Base-by-base conservation (phyloP, 1,139 yeast genomes). In the Pneumocystis murina region DNA sequence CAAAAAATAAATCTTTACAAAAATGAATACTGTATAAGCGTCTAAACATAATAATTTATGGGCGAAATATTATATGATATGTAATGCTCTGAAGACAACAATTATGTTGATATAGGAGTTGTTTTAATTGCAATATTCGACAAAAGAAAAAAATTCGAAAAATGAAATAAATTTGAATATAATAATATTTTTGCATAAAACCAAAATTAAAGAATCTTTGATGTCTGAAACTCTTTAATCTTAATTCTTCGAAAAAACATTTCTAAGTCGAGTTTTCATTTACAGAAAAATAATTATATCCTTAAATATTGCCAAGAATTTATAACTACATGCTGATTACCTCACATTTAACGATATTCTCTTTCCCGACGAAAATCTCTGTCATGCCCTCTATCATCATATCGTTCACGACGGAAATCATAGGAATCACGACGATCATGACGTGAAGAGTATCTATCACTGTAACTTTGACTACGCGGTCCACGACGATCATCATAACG, bases 331-430 rank as follows among this genome's bases (percentile, higher is more conserved):
- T 48, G 55, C 33, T 48, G 55, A 48, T 20, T 14, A 20, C n/a
- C 33, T 24, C 55, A 48, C 55, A 48, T 48, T 24, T 48, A 48
- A 48, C 55, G 55, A 48, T 48, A 48, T 48, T 48, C 55, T 24
- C 55, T 48, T 48, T 48, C 55, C 3, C 55, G 55, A 30, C 55
- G 55, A 40, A 40, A 17, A 20, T 48, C 55, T 48, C 28, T 48
- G 24, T 48, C 55, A 48, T 48, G 55, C 33, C 55, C 55, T 24
- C 55, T 48, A 48, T 48, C 55, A 24, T 48, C 55, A 48, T 48
- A 24, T 10, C 61, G 61, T 28, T 69, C 69, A 40, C 70, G 68
- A 43, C 70, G 69, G 10, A 70, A 71, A 3, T 64, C 64, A 55
- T 69, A 65, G 58, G 68, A 70, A 30, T 66, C 71, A 48, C 33